These are phyloP conservation scores for Sophora flavescens DNA, from an alignment of 306 rosid genomes.

Conservation along the genomic window DNA sequence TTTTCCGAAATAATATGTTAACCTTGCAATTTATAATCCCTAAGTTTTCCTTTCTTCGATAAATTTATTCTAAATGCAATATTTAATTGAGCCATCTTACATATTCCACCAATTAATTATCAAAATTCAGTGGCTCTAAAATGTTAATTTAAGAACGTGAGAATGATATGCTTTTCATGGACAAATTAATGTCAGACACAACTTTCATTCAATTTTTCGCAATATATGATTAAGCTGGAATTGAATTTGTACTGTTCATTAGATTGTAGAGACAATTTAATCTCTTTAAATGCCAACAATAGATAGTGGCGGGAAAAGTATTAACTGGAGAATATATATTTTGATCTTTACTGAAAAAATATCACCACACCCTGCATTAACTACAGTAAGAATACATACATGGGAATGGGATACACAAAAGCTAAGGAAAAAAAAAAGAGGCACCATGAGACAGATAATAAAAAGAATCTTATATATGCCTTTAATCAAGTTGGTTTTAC, in stretches of 20 bases:
- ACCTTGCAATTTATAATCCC: not conserved
- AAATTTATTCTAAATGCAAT: not conserved
- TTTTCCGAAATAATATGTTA: not conserved
- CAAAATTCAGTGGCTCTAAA: not conserved
- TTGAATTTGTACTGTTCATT: no score
- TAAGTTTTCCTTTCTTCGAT: not conserved
- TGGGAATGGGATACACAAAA: no score
- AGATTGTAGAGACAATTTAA: no score
- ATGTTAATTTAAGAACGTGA: not conserved
- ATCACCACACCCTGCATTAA: not conserved
- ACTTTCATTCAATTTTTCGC: no score
- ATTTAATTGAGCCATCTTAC: not conserved
- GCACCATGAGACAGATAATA: no score
- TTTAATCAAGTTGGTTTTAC: slow-evolving; percentile 39
- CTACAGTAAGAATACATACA: not conserved
- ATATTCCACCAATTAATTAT: not conserved
- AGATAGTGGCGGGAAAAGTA: no score
- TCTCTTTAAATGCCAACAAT: no score
- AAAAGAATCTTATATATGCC: not conserved
- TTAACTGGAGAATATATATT: no score
- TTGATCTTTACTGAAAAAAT: slow-evolving; percentile 5
- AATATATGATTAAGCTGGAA: no score
- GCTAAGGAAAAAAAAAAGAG: no score
- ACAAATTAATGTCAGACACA: not conserved
- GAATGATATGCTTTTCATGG: not conserved